Evolutionary conservation across 129 eudicot species (phyloP), one percentile per base, ranked within the genome.

Genomic region (sunflower (Helianthus annuus)): DNA sequence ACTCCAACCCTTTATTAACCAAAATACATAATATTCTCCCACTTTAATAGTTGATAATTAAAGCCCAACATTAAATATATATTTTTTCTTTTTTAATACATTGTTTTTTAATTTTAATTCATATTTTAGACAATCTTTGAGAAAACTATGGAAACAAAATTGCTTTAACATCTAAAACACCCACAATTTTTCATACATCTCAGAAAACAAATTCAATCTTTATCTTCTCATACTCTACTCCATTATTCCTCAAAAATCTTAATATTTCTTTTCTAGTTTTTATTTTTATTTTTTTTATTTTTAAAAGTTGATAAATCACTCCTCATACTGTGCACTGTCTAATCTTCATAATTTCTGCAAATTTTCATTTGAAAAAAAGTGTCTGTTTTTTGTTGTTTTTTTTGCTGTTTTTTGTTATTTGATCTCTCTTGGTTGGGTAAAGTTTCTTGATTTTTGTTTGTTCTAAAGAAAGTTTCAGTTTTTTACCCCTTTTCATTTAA

Each of bases 21-120:
- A 79, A 79, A 79, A 72, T 79, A 68, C 79, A 79, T 79, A 73
- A 79, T 15, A 4, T 72, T 66, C 45, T 64, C 48, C 56, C 69
- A 66, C 83, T 72, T 79, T 79, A 79, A 79, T 73, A 66, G 83
- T 79, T 72, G 87, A 82, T 81, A 86, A 85, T 93, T 81, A 87
- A 84, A 83, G 85, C 62, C 80, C 66, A 75, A 87, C 87, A 83
- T 87, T 87, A 76, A 80, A 83, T 81, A 69, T 60, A 60, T 34
- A 29, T 75, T 72, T 71, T 58, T 73, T 71, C 53, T 60, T 65
- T 72, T 76, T 78, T 71, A 81, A 61, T 45, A 54, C 68, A 38
- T 60, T 71, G 10, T 62, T 66, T 74, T 81, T 15, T 44, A 62
- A 72, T 69, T 77, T 57, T 64, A 70, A 82, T 78, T 80, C 69